Base-by-base conservation (phyloP, 2,329 filamentous ascomycete species). In the Aspergillus versicolor region DNA sequence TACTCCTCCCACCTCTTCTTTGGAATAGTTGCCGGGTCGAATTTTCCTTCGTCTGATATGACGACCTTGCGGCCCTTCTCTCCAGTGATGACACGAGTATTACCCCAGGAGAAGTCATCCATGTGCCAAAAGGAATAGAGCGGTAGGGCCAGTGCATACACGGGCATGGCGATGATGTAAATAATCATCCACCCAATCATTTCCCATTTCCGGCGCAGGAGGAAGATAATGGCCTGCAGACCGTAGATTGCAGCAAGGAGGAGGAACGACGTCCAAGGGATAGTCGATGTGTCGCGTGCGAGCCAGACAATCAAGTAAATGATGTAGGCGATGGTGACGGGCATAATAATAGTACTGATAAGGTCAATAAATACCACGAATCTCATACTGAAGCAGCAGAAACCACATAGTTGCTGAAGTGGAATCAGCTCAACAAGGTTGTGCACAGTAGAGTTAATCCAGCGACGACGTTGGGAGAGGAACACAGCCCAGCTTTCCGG, bases 171-270 rank as follows among this genome's bases (percentile, higher is more conserved):
- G 30, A 94, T 62, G 58, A 99, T 84, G 75, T 99, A 99, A 61
- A 99, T 86, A 65, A 99, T 88, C 92, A 99, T 97, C 94, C 94
- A 99, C 37, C 93, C 94, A 65, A 99, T 89, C 93, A 97, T 97
- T 74, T 99, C 93, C 94, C 94, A 99, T 79, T 97, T 97, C 69
- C 93, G 89, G 57, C 91, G 89, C 56, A 97, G 71, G 68, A 97
- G 96, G 80, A 99, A 99, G 74, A 99, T 97, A 70, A 97, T 88
- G 43, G 90, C 93, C 70, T 99, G 94, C 13, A 99, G 79, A 85
- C 94, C 94, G 73, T 97, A 99, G 67, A 99, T 94, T n/a, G 90
- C 93, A 68, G 85, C 94, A 9, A 99, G 84, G 48, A 99, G 81
- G 70, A 99, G 84, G 73, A 99, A 96, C 1, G 94, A 88, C 0